Percentiles rank a stretch among this genome's conserved stretches.
Evolutionary conservation across 768 basidiomycete species (phyloP).

Genomic region (Auricularia sp.): DNA sequence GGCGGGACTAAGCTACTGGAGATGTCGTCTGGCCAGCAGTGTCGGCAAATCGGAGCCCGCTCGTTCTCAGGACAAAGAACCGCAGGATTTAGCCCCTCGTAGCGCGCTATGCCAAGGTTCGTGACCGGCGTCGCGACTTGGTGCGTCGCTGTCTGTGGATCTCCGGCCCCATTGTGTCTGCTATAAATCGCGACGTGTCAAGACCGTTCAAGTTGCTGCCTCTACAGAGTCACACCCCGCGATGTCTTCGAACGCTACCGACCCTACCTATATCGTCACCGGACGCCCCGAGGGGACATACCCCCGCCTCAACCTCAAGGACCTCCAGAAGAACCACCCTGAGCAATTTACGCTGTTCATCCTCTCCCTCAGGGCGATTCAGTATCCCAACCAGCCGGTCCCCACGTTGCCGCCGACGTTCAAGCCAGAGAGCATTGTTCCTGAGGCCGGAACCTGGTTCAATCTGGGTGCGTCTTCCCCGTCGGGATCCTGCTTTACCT

Average conservation of each 20-base stretch:
- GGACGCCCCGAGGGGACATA: not conserved
- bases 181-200: too few relatives aligned
- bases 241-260: not conserved
- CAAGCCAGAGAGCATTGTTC: not conserved
- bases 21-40: too few relatives aligned
- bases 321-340: slow-evolving; percentile 2
- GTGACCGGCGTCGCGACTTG: too few relatives aligned
- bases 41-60: too few relatives aligned
- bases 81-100: too few relatives aligned
- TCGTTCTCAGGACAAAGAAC: too few relatives aligned
- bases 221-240: not conserved
- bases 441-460: not conserved
- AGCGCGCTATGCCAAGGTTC: too few relatives aligned
- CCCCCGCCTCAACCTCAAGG: slow-evolving; percentile 1
- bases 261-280: not conserved
- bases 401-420: not conserved
- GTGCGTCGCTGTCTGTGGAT: too few relatives aligned
- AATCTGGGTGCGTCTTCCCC: not conserved
- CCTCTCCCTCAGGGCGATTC: not conserved
- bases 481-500: not conserved
- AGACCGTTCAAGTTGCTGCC: too few relatives aligned
- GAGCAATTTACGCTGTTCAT: slow-evolving; percentile 6
- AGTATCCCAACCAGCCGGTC: slow-evolving; percentile 1
- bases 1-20: too few relatives aligned
- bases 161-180: too few relatives aligned